Evolutionary conservation across 768 basidiomycete species (phyloP).

Genomic region (Pleurotus sapidus): DNA sequence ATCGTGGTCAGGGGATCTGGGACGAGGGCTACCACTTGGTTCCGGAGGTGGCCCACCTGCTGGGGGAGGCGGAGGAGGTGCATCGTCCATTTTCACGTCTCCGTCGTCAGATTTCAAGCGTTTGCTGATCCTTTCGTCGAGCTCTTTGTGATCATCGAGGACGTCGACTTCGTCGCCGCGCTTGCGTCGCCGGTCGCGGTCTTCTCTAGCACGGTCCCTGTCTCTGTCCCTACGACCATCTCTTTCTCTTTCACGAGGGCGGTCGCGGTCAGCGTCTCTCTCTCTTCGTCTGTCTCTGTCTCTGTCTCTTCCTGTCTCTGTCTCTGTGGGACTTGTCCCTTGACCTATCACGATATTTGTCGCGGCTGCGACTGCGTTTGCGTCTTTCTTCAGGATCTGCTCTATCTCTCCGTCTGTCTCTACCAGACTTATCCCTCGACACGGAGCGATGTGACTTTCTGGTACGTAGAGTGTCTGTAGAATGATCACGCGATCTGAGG

Average conservation of each 20-base stretch:
- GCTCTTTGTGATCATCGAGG: conserved; percentile 35
- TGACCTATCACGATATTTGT: conserved; percentile 32
- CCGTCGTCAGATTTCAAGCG: conserved; percentile 61
- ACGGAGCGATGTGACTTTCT: conserved; percentile 69
- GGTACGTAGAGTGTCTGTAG: conserved; percentile 74
- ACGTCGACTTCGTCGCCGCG: conserved; percentile 63
- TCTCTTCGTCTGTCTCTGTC: conserved; percentile 51
- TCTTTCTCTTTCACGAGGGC: conserved; percentile 42
- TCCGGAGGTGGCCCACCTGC: conserved; percentile 18
- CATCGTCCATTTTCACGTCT: conserved; percentile 34
- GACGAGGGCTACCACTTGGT: conserved; percentile 46
- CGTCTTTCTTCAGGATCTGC: conserved; percentile 60
- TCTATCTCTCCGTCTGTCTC: conserved; percentile 51
- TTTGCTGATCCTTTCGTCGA: conserved; percentile 56
- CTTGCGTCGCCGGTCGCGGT: conserved; percentile 61
- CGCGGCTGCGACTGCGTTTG: conserved; percentile 61
- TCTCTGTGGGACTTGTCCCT: conserved; percentile 49
- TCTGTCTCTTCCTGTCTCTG: conserved; percentile 47
- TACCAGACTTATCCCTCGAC: conserved; percentile 61
- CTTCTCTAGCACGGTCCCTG: conserved; percentile 42
- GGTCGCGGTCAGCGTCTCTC: conserved; percentile 44
- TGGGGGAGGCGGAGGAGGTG: conserved; percentile 30
- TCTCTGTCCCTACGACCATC: conserved; percentile 58
- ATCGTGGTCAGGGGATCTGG: conserved; percentile 21
- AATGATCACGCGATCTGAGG: conserved; percentile 65